phyloP scores from a whole-genome alignment of 495 filamentous ascomycete genomes.

The Aspergillus sclerotiicarbonarius region DNA sequence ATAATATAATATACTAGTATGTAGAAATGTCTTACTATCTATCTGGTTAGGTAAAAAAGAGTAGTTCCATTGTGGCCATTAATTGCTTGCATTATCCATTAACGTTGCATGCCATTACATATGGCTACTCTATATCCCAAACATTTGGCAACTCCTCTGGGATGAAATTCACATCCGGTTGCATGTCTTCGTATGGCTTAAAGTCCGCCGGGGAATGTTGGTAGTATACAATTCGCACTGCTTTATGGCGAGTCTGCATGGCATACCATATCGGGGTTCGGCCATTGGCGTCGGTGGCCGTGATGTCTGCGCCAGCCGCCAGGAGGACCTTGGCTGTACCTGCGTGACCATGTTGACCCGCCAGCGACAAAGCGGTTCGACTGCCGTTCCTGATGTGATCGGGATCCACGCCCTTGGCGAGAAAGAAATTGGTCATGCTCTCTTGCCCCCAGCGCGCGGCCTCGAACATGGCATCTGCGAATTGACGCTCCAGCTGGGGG shows the following conservation, averaged over 20 bases:
- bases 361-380: not conserved
- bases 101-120: no score
- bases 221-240: not conserved
- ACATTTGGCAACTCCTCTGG: no score
- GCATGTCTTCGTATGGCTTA: not conserved
- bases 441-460: not conserved
- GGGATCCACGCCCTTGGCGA: not conserved
- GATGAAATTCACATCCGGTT: not conserved
- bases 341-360: not conserved
- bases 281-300: not conserved
- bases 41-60: no score
- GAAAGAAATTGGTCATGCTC: not conserved
- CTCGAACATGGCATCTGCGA: not conserved
- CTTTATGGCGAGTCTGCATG: not conserved
- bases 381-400: not conserved
- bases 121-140: no score
- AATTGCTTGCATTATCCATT: no score
- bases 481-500: not conserved
- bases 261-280: not conserved
- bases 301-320: not conserved
- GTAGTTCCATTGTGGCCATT: no score
- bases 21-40: no score
- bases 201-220: not conserved
- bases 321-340: not conserved
- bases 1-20: no score